Evolutionary conservation across 345 rosid species (phyloP).

Genomic region (Laguncularia racemosa): DNA sequence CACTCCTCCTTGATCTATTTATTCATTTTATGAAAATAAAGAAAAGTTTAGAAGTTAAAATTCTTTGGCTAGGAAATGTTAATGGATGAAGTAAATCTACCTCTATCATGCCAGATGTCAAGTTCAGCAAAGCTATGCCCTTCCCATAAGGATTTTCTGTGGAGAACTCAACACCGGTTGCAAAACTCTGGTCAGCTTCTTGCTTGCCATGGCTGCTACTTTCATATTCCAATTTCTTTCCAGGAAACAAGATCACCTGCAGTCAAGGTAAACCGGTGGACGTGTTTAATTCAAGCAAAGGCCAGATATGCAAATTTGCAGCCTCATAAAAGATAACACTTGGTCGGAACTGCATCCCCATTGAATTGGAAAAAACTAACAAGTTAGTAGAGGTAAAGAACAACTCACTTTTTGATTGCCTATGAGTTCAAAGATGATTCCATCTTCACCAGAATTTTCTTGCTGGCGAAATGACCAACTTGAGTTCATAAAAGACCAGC

Average conservation of each 20-base stretch:
- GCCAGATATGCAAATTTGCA: too few relatives aligned
- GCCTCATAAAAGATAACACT: too few relatives aligned
- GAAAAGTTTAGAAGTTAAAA: not conserved
- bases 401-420: conserved; percentile 6
- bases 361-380: not conserved
- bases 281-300: not conserved
- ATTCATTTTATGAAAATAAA: not conserved
- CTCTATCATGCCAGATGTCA: conserved; percentile 11
- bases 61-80: not conserved
- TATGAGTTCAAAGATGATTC: conserved; percentile 10
- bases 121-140: conserved; percentile 13
- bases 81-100: not conserved
- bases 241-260: conserved; percentile 17
- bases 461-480: conserved; percentile 9
- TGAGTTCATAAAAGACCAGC: conserved; percentile 15
- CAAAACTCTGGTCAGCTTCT: not conserved
- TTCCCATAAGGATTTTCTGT: conserved; percentile 14
- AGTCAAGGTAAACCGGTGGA: not conserved
- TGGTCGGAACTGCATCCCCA: too few relatives aligned
- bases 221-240: conserved; percentile 12
- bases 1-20: conserved; percentile 17
- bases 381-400: not conserved
- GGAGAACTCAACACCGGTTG: conserved; percentile 16
- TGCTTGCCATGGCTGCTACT: conserved; percentile 3
- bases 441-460: not conserved